Conservation (phyloP, 768 basidiomycete genomes). For the Cystofilobasidium macerans region DNA sequence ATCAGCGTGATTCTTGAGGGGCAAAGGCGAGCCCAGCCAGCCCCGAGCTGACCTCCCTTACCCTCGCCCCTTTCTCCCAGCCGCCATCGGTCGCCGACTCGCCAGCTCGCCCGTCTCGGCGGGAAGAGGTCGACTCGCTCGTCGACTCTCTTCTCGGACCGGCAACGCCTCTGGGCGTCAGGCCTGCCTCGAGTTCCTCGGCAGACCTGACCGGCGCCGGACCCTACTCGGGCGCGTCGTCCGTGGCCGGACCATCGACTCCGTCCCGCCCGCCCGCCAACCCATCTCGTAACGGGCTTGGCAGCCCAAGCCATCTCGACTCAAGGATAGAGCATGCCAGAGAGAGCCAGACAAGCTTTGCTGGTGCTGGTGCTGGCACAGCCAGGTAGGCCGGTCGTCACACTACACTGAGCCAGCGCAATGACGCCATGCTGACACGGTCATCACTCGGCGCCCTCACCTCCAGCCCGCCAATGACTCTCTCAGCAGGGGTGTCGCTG, state of each 20-base stretch:
- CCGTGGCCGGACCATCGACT: not conserved
- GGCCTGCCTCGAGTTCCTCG: not conserved
- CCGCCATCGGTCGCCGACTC: slow-evolving; percentile 10
- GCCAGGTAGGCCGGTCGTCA: not conserved
- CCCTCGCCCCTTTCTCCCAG: not conserved
- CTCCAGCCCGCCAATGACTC: too few relatives aligned
- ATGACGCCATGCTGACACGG: too few relatives aligned
- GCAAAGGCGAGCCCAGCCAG: too few relatives aligned
- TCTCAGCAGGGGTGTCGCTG: too few relatives aligned
- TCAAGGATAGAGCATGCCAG: not conserved
- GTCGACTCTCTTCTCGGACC: slow-evolving; percentile 50
- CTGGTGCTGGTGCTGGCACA: not conserved
- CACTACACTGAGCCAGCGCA: too few relatives aligned
- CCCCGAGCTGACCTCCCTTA: not conserved
- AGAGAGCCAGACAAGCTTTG: not conserved
- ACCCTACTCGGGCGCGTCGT: not conserved
- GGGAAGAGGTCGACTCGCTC: slow-evolving; percentile 57
- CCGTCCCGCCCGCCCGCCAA: not conserved
- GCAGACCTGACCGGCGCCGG: not conserved
- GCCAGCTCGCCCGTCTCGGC: slow-evolving; percentile 34
- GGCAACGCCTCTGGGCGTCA: not conserved
- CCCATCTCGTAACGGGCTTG: not conserved
- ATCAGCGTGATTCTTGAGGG: too few relatives aligned
- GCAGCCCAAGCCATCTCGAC: not conserved
- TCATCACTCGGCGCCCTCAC: too few relatives aligned